Evolutionary conservation across 768 basidiomycete genomes (phyloP), one percentile per base, ranked within the genome.

Genomic region (Termitomyces sp.): DNA sequence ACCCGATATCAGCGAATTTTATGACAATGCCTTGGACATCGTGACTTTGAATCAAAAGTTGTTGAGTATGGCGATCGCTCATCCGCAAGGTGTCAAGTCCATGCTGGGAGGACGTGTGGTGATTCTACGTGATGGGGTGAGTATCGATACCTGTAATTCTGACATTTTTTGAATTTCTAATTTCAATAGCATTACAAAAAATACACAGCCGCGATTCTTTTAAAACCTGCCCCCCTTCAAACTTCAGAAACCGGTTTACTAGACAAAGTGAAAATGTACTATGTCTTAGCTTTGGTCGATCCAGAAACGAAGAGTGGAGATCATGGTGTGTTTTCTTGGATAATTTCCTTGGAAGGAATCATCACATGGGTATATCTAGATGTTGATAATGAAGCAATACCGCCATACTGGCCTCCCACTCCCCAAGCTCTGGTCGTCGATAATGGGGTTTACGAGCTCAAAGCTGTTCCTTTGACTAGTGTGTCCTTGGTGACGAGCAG

Each of bases 61-160:
- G 20, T 65, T 94, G 46, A 71, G 76, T 14, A 78, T 86, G 68
- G 89, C 86, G 1, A 69, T 79, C 2, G 67, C 69, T 20, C 80
- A 87, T 57, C 78, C 81, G 27, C 84, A 86, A 59, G 90, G 89
- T 4, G 74, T 74, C 16, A 94, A 90, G 72, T 71, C 82, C 5
- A 71, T 98, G 46, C 69, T 75, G 16, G 66, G 84, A 0, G 96
- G 96, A 3, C 79, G 97, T 54, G 84, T 98, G 20, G 84, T 98
- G 2, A 70, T 98, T 36, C 73, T 99, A 36, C 83, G 86, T 48
- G 88, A 98, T 67, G 80, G 81, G 39, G 96, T 97, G 71, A 65
- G 86, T 68, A 24, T 22, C 24, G 3, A 37, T 6, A 37, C 6
- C 5, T 29, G 44, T n/a, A 5, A 3, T 39, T 37, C 10, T 39